Percentiles rank a stretch among this genome's conserved stretches.
Evolutionary conservation across 2,329 filamentous ascomycete species (phyloP).

Genomic region (Botrytis hyacinthi): DNA sequence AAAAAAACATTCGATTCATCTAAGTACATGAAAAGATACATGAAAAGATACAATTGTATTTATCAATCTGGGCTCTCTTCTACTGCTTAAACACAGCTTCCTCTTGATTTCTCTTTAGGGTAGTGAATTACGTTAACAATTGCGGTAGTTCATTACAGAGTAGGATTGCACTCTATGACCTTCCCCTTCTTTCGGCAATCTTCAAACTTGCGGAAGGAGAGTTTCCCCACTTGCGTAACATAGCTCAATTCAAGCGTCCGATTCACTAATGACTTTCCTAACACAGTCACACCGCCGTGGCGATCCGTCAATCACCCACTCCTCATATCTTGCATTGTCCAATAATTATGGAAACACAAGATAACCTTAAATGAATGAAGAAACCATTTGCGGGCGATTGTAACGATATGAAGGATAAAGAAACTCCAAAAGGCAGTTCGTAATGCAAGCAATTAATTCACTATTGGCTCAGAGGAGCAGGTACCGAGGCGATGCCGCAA

Average conservation of each 20-base stretch:
- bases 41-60: neutral
- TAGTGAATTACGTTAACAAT: neutral
- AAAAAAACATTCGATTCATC: neutral
- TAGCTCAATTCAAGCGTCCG: neutral
- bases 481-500: slow-evolving; percentile 16
- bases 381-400: neutral
- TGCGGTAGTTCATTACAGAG: neutral
- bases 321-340: neutral
- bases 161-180: neutral
- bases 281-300: slow-evolving; percentile 4
- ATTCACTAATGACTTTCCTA: slow-evolving; percentile 19
- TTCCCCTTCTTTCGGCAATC: slow-evolving; percentile 9
- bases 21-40: no score
- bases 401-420: slow-evolving; percentile 5
- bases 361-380: slow-evolving; percentile 19
- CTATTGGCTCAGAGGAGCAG: slow-evolving; percentile 19
- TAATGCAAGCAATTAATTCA: neutral
- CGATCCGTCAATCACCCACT: slow-evolving; percentile 10
- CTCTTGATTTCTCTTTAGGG: neutral
- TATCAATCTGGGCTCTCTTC: neutral
- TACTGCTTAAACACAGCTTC: neutral
- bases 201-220: slow-evolving; percentile 5
- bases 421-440: slow-evolving; percentile 13
- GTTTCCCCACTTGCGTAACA: slow-evolving; percentile 3
- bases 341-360: slow-evolving; percentile 4